phyloP scores from a whole-genome alignment of 495 filamentous ascomycete genomes.

The Daldinia vernicosa region DNA sequence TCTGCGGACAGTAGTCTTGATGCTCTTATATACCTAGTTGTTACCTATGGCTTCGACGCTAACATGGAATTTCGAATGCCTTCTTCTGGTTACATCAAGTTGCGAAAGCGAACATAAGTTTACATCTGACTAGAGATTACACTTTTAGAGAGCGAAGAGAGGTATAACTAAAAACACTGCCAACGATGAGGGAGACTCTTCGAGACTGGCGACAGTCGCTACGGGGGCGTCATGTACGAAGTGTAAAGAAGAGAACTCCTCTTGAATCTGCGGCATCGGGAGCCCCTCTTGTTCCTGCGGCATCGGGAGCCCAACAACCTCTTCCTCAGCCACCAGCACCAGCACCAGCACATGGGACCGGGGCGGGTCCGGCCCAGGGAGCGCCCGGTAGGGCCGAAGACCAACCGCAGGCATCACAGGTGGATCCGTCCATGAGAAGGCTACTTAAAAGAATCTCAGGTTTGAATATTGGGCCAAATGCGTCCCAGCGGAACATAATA shows the following conservation, averaged over 20 bases:
- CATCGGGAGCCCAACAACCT: too few species aligned
- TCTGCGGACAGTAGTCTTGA: background rate
- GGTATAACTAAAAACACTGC: background rate
- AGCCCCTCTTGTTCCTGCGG: too few species aligned
- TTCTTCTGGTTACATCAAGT: background rate
- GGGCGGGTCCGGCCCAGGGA: too few species aligned
- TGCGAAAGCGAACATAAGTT: background rate
- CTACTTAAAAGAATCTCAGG: background rate
- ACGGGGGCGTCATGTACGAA: background rate
- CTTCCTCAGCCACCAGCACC: too few species aligned
- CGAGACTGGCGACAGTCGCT: background rate
- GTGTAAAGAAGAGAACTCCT: background rate
- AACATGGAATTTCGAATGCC: background rate
- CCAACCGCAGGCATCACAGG: background rate
- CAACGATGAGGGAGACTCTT: background rate
- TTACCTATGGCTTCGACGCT: background rate
- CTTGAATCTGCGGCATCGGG: too few species aligned
- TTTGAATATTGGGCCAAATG: background rate
- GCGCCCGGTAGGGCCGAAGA: too few species aligned
- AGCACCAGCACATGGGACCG: too few species aligned
- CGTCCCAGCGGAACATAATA: background rate
- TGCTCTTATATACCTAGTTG: slow-evolving; percentile 3
- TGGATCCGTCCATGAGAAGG: background rate
- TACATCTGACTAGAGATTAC: background rate
- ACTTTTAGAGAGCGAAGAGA: background rate